Percentiles rank a stretch among this genome's conserved stretches.
phyloP scores from a whole-genome alignment of 169 alveolate species.

The Nephromyces sp. region DNA sequence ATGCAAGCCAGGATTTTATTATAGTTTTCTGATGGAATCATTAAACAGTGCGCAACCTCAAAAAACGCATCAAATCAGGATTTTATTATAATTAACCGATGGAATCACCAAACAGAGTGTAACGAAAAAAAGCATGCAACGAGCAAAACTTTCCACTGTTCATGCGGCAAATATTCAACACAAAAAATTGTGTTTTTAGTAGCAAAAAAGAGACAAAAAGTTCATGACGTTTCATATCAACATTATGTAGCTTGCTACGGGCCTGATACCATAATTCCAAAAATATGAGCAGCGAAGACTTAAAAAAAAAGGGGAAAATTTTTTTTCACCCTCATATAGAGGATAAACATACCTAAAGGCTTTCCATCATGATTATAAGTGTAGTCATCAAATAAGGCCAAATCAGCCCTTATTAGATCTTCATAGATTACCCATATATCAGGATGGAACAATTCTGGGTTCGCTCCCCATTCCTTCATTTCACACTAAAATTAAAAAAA shows the following conservation, averaged over 20 bases:
- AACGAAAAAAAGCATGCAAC: too few relatives aligned
- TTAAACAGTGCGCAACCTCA: too few relatives aligned
- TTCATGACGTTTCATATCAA: too few relatives aligned
- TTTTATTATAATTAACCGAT: too few relatives aligned
- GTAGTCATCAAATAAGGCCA: slow-evolving; percentile 12
- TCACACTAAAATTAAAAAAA: slow-evolving; percentile 5
- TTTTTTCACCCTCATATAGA: background rate
- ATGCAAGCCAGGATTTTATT: too few relatives aligned
- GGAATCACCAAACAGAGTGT: too few relatives aligned
- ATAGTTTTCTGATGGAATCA: too few relatives aligned
- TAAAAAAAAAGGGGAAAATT: background rate
- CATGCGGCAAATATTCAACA: too few relatives aligned
- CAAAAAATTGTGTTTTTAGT: too few relatives aligned
- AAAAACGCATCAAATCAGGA: too few relatives aligned
- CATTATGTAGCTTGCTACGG: background rate
- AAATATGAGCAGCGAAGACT: background rate
- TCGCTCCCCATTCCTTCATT: slow-evolving; percentile 19
- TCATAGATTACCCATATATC: slow-evolving; percentile 26
- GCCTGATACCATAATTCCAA: background rate
- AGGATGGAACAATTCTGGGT: slow-evolving; percentile 14
- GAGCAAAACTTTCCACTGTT: too few relatives aligned
- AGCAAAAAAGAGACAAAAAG: too few relatives aligned
- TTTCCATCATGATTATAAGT: background rate
- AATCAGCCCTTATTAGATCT: slow-evolving; percentile 18
- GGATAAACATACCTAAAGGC: slow-evolving; percentile 3